Percentiles rank a stretch among this genome's conserved stretches.
phyloP scores from a whole-genome alignment of 805 yeast genomes.

The Ogataea saltuana region DNA sequence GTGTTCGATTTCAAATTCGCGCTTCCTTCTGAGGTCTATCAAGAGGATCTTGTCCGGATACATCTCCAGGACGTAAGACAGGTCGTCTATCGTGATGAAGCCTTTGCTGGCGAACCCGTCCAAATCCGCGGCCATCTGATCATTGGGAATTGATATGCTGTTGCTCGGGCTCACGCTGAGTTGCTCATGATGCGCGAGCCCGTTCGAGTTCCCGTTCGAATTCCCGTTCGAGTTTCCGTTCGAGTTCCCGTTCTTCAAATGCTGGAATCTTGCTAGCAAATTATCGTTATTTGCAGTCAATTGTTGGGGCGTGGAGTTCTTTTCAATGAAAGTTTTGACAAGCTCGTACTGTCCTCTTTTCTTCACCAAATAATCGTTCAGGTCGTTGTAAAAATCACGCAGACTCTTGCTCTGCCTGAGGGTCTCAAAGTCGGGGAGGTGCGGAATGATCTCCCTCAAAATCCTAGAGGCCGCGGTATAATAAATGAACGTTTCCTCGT shows the following conservation, averaged over 20 bases:
- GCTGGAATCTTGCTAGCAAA: constrained; percentile 24
- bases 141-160: background rate
- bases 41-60: constrained; percentile 47
- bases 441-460: constrained; percentile 29
- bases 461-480: constrained; percentile 31
- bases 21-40: constrained; percentile 68
- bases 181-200: background rate
- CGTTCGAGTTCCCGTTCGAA: background rate
- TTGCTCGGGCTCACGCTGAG: background rate
- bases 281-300: constrained; percentile 9
- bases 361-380: constrained; percentile 20
- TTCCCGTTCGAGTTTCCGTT: background rate
- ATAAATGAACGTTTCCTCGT: constrained; percentile 30
- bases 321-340: constrained; percentile 14
- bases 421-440: constrained; percentile 17
- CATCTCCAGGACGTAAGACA: constrained; percentile 32
- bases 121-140: constrained; percentile 7
- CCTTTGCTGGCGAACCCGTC: constrained; percentile 11
- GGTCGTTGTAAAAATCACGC: constrained; percentile 21
- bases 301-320: background rate
- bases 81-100: constrained; percentile 22
- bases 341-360: constrained; percentile 21
- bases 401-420: constrained; percentile 14
- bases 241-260: constrained; percentile 16
- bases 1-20: constrained; percentile 63